phyloP scores from a whole-genome alignment of 2,329 filamentous ascomycete genomes.

The Sarocladium oryzae region DNA sequence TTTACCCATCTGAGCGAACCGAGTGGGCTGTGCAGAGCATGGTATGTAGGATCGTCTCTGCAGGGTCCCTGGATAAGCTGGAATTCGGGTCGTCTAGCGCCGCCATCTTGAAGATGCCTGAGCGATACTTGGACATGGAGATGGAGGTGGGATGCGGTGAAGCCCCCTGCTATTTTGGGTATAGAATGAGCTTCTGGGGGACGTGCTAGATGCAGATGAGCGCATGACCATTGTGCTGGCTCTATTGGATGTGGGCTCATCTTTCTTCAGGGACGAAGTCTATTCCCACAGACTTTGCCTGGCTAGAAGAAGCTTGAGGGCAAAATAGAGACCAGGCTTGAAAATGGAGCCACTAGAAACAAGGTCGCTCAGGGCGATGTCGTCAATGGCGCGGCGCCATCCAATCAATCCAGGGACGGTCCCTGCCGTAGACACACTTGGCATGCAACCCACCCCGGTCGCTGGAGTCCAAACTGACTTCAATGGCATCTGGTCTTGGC shows the following conservation, averaged over 20 bases:
- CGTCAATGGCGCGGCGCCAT: constrained; percentile 7
- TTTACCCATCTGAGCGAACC: not conserved
- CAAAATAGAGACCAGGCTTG: not conserved
- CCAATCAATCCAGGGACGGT: constrained; percentile 5
- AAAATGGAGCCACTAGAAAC: constrained; percentile 1
- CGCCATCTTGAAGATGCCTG: not conserved
- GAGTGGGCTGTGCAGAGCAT: constrained; percentile 7
- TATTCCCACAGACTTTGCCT: not conserved
- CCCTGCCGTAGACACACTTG: constrained; percentile 6
- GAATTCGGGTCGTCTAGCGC: not conserved
- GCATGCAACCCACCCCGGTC: constrained; percentile 1
- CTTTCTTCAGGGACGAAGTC: constrained; percentile 6
- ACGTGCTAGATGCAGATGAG: not conserved
- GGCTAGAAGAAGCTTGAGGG: not conserved
- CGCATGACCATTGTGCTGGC: constrained; percentile 1
- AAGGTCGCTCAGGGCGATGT: constrained; percentile 7
- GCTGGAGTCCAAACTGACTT: not conserved
- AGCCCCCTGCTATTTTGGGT: not conserved
- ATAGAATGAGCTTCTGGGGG: not conserved
- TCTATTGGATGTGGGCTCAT: not conserved
- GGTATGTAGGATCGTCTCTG: not conserved
- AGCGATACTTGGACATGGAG: not conserved
- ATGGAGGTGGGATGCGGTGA: not conserved
- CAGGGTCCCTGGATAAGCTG: not conserved
- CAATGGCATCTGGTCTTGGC: constrained; percentile 1